Evolutionary conservation across 73 alveolate species (phyloP), one percentile per base, ranked within the genome.

Genomic region (Paramecium sonneborni): DNA sequence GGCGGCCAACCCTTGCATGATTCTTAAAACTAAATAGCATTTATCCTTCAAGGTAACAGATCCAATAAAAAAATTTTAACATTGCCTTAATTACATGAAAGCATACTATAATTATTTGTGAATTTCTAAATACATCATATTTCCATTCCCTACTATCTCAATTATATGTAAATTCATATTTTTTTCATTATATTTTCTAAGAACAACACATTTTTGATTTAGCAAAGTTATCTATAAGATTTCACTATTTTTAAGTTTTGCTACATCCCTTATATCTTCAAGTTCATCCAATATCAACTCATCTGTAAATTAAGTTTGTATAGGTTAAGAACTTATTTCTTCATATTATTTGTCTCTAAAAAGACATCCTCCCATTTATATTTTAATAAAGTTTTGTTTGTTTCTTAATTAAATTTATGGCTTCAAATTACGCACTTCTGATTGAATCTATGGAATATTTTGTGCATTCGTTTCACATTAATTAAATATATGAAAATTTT

Each of bases 401-500:
- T 1, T 52, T 52, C 30, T 52, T 52, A 52, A 52, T 52, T 52
- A 52, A 52, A 52, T 52, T 52, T 52, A 52, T 52, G 68, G 68
- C 68, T 52, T 52, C 34, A 18, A 52, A 52, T 52, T 52, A 52
- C 68, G 68, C 68, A 52, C 68, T 52, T 52, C 68, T 52, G 68
- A 52, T 30, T 52, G 68, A 52, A 52, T 52, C 68, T 52, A 52
- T 52, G 68, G 68, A 52, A n/a, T 52, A 52, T 52, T 52, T 52
- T 52, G 68, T 52, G 68, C 18, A 52, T 52, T 52, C 68, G 34
- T 52, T 52, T 52, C 30, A 18, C 34, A 52, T 52, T 52, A 52
- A 52, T 52, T 72, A 35, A 72, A 32, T 28, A 24, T 79, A 79
- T 79, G 90, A 79, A 79, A 46, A 79, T 79, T 43, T 24, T 79